Conservation (phyloP, 2,329 filamentous ascomycete species). For the Hymenoscyphus scutula region DNA sequence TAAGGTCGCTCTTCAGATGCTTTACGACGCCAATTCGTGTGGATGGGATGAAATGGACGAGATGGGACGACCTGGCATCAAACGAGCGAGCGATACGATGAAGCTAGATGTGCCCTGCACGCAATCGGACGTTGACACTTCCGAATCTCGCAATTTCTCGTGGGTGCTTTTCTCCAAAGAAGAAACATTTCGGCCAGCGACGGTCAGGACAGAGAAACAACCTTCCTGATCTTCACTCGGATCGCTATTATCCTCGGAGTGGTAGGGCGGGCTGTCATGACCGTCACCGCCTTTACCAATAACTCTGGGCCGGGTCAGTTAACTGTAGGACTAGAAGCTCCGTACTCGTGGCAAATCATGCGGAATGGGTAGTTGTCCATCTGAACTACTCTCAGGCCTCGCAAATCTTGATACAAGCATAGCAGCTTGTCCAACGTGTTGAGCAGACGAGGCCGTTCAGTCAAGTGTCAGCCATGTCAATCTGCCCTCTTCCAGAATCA, state of each 20-base stretch:
- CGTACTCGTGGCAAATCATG: slow-evolving; percentile 20
- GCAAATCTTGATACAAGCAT: slow-evolving; percentile 14
- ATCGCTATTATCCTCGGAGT: neutral
- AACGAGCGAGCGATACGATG: slow-evolving; percentile 3
- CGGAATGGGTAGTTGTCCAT: slow-evolving; percentile 4
- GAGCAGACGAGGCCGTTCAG: slow-evolving; percentile 6
- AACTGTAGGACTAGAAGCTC: slow-evolving; percentile 3
- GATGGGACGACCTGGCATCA: neutral
- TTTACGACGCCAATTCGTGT: slow-evolving; percentile 7
- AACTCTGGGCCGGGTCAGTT: slow-evolving; percentile 6
- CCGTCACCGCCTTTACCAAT: neutral
- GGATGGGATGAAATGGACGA: slow-evolving; percentile 11
- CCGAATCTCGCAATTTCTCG: slow-evolving; percentile 16
- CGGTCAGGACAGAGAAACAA: neutral
- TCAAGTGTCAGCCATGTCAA: slow-evolving; percentile 9
- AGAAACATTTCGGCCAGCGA: slow-evolving; percentile 1
- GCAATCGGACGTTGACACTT: slow-evolving; percentile 18
- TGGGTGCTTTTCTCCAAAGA: neutral
- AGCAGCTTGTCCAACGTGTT: slow-evolving; percentile 3
- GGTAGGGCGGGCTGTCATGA: too few relatives aligned
- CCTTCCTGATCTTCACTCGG: too few relatives aligned
- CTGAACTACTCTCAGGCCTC: neutral
- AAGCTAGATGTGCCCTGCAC: slow-evolving; percentile 15
- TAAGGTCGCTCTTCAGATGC: slow-evolving; percentile 15
- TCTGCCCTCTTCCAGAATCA: slow-evolving; percentile 7